A percentile compares a stretch with the other conserved stretches of the same genome.
These are phyloP conservation scores for Decorospora gaudefroyi DNA, from an alignment of 2,329 filamentous ascomycete species.

Conservation along the genomic window DNA sequence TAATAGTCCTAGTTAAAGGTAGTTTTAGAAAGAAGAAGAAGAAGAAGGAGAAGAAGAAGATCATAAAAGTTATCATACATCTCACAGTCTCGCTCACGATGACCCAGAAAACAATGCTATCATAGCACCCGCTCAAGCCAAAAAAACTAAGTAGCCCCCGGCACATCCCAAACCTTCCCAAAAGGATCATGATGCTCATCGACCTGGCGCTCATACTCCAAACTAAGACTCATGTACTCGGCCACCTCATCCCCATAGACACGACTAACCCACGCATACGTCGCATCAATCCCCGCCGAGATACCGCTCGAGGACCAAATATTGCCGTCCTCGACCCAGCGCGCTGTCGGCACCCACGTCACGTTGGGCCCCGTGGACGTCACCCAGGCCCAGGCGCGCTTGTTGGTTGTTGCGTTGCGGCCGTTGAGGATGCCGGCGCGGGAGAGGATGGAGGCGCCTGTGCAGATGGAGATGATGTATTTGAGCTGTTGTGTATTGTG, in stretches of 20 bases:
- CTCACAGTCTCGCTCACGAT: no score
- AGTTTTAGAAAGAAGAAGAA: no score
- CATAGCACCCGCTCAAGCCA: no score
- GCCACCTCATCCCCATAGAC: slow-evolving; percentile 61
- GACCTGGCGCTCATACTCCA: slow-evolving; percentile 61
- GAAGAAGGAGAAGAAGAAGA: no score
- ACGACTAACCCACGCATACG: slow-evolving; percentile 59
- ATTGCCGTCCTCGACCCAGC: slow-evolving; percentile 69
- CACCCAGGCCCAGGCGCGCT: slow-evolving; percentile 57
- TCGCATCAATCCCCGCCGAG: slow-evolving; percentile 65
- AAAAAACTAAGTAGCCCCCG: slow-evolving; percentile 3
- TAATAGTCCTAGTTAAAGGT: no score
- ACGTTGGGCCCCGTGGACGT: slow-evolving; percentile 54
- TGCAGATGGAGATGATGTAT: slow-evolving; percentile 68
- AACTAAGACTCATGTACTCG: slow-evolving; percentile 51
- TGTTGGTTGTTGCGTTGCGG: slow-evolving; percentile 67
- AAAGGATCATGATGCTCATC: slow-evolving; percentile 61
- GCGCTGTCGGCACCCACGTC: slow-evolving; percentile 59
- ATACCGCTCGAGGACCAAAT: slow-evolving; percentile 68
- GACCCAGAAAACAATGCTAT: no score
- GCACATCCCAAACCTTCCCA: slow-evolving; percentile 45
- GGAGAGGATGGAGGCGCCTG: slow-evolving; percentile 63
- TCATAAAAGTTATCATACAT: no score
- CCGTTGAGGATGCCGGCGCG: slow-evolving; percentile 64
- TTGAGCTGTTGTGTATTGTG: slow-evolving; percentile 29